phyloP scores from a whole-genome alignment of 495 filamentous ascomycete genomes.

The Penicillium nucicola region DNA sequence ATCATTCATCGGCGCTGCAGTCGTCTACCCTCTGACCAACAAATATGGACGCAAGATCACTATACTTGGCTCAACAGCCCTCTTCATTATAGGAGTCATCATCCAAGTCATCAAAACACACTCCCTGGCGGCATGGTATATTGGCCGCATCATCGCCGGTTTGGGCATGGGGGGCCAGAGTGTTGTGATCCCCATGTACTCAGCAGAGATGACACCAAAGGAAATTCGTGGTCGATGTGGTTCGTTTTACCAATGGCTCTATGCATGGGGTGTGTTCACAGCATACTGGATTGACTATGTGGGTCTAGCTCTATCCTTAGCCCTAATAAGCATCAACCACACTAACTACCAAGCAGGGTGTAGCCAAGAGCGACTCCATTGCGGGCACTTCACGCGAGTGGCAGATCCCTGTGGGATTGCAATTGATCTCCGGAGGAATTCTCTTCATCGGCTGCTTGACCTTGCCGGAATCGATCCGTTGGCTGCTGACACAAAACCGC shows the following conservation, averaged over 20 bases:
- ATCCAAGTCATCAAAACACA: conserved; percentile 44
- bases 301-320: conserved; percentile 7
- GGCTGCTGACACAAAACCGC: conserved; percentile 44
- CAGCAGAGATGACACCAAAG: conserved; percentile 55
- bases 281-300: conserved; percentile 54
- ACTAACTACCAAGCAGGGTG: conserved; percentile 11
- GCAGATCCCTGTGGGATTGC: conserved; percentile 54
- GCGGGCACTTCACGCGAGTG: conserved; percentile 52
- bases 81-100: conserved; percentile 46
- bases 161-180: conserved; percentile 56
- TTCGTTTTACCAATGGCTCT: conserved; percentile 51
- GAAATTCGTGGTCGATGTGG: conserved; percentile 52
- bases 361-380: conserved; percentile 46
- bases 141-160: conserved; percentile 50
- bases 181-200: conserved; percentile 56
- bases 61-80: conserved; percentile 38
- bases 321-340: background rate
- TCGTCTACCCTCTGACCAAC: conserved; percentile 46
- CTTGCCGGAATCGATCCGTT: conserved; percentile 48
- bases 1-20: conserved; percentile 42
- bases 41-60: conserved; percentile 41
- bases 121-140: conserved; percentile 41
- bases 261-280: conserved; percentile 48
- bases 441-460: conserved; percentile 47
- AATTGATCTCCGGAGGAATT: conserved; percentile 45